Conservation (phyloP, 2,329 filamentous ascomycete species). For the Fonsecaea multimorphosa region DNA sequence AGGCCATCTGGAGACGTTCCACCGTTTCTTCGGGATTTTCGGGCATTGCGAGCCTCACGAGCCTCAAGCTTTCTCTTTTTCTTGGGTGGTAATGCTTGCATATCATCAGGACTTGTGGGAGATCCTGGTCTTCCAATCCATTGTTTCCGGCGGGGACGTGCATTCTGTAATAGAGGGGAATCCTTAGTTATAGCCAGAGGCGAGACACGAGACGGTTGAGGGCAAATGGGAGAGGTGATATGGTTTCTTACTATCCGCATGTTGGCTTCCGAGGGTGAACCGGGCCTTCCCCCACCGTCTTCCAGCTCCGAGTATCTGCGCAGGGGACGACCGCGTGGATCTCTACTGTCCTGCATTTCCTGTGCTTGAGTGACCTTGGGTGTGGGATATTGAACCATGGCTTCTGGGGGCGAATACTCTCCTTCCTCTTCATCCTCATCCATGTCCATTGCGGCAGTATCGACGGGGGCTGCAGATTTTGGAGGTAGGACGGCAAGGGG, state of each 20-base stretch:
- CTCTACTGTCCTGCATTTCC: conserved; percentile 34
- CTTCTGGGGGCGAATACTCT: conserved; percentile 56
- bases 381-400: conserved; percentile 46
- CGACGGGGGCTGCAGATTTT: conserved; percentile 10
- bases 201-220: conserved; percentile 74
- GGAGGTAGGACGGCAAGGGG: conserved; percentile 10
- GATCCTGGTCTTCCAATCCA: conserved; percentile 51
- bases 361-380: conserved; percentile 22
- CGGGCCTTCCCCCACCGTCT: conserved; percentile 34
- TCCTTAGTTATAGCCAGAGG: conserved; percentile 61
- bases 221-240: conserved; percentile 74
- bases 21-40: conserved; percentile 40
- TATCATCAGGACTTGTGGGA: conserved; percentile 39
- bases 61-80: conserved; percentile 60
- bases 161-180: conserved; percentile 61
- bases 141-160: conserved; percentile 49
- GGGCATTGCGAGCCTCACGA: conserved; percentile 42
- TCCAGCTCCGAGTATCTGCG: conserved; percentile 40
- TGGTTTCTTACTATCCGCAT: conserved; percentile 74
- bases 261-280: conserved; percentile 44
- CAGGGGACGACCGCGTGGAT: conserved; percentile 38
- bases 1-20: conserved; percentile 54
- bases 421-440: conserved; percentile 52
- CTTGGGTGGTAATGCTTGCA: conserved; percentile 53
- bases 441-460: conserved; percentile 33